Percentiles rank a stretch among this genome's conserved stretches.
phyloP scores from a whole-genome alignment of 805 yeast species.

The Candida palmyrensis region DNA sequence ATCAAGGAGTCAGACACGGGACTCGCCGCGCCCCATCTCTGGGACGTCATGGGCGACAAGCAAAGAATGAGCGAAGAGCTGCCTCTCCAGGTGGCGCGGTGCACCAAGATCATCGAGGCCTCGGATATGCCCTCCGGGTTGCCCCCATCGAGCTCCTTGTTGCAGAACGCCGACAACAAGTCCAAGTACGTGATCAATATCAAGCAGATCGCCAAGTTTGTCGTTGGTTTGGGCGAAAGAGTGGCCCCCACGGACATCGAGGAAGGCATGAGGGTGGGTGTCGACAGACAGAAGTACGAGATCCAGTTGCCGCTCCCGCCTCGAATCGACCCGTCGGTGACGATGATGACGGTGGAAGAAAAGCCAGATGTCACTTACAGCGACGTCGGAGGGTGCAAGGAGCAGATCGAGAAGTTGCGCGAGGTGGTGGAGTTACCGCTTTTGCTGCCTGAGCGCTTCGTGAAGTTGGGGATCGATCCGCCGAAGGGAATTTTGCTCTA shows the following conservation, averaged over 20 bases:
- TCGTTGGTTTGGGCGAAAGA: slow-evolving; percentile 92
- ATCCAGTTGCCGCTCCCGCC: slow-evolving; percentile 98
- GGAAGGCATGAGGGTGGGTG: slow-evolving; percentile 99
- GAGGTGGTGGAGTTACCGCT: slow-evolving; percentile 95
- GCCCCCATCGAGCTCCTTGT: slow-evolving; percentile 14
- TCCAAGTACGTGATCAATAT: slow-evolving; percentile 92
- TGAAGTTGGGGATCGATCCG: slow-evolving; percentile 95
- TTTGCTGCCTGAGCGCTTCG: slow-evolving; percentile 94
- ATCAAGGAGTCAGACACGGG: slow-evolving; percentile 96
- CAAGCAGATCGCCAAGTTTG: slow-evolving; percentile 97
- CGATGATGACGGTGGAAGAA: slow-evolving; percentile 99
- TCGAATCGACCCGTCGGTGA: slow-evolving; percentile 93
- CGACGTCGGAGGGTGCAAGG: slow-evolving; percentile 98
- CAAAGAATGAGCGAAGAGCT: slow-evolving; percentile 91
- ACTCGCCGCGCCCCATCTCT: slow-evolving; percentile 90
- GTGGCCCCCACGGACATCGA: slow-evolving; percentile 98
- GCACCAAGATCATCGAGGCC: slow-evolving; percentile 91
- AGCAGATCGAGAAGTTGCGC: slow-evolving; percentile 92
- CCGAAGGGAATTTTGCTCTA: slow-evolving; percentile 95
- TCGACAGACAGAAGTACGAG: slow-evolving; percentile 93
- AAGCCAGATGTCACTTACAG: slow-evolving; percentile 98
- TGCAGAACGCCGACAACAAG: slow-evolving; percentile 70
- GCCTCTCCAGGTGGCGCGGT: slow-evolving; percentile 96
- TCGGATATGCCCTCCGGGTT: slow-evolving; percentile 30
- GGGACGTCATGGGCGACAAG: slow-evolving; percentile 97